Evolutionary conservation across 1,284 basidiomycete genomes (phyloP), one percentile per base, ranked within the genome.

Genomic region (Moniliophthora roreri): DNA sequence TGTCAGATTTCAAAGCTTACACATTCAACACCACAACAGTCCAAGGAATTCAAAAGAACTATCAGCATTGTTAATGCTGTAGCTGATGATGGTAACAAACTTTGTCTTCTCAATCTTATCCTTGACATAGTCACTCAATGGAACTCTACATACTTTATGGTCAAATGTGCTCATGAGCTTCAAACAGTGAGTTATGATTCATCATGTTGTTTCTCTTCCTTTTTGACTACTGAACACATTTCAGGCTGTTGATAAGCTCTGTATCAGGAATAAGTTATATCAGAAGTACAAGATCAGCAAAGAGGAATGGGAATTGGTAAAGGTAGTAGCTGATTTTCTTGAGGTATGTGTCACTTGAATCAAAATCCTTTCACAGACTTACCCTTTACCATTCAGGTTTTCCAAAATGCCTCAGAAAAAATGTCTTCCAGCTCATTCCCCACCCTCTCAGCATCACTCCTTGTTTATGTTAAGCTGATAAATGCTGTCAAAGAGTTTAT

Each of bases 131-230:
- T 48, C 1, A 48, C 46, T 18, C 26, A 10, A 32, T 48, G 46
- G 46, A 48, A 48, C 16, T 48, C 34, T 11, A 49, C 48, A n/a
- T 49, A 49, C 34, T 49, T 49, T 21, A 49, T 49, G 48, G 16
- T 49, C 35, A 48, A 20, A 20, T 23, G 47, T 21, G 47, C 47
- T 3, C 9, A 20, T 16, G 35, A 48, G n/a, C n/a, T n/a, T n/a
- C n/a, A n/a, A n/a, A n/a, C n/a, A n/a, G n/a, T n/a, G n/a, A n/a
- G n/a, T n/a, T n/a, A n/a, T n/a, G n/a, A n/a, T n/a, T n/a, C n/a
- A n/a, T n/a, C n/a, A n/a, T n/a, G n/a, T n/a, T n/a, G n/a, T n/a
- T n/a, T n/a, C n/a, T n/a, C n/a, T n/a, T n/a, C n/a, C n/a, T n/a
- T n/a, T n/a, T n/a, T n/a, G n/a, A n/a, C n/a, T n/a, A n/a, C n/a